phyloP scores from a whole-genome alignment of 768 basidiomycete genomes.

The Galerina marginata region DNA sequence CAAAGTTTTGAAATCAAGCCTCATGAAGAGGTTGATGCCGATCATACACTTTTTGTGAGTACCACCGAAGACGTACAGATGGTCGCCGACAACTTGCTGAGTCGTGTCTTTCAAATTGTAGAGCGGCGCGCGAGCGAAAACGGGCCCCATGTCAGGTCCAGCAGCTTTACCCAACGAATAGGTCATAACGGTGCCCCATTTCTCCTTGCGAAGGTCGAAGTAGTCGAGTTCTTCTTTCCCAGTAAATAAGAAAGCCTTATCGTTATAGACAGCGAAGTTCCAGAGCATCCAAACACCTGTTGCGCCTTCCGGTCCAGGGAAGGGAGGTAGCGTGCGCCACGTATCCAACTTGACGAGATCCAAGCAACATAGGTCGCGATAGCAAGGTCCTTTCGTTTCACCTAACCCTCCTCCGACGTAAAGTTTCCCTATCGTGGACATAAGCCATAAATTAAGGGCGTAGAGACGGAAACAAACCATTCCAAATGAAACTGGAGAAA shows the following conservation, averaged over 20 bases:
- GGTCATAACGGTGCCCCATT: conserved; percentile 36
- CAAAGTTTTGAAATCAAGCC: conserved; percentile 37
- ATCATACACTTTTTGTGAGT: conserved; percentile 29
- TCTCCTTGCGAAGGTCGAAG: conserved; percentile 41
- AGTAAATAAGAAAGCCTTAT: conserved; percentile 42
- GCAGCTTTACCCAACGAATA: conserved; percentile 21
- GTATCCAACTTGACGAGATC: conserved; percentile 29
- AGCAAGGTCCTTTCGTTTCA: conserved; percentile 27
- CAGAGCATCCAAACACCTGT: conserved; percentile 26
- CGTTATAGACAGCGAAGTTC: conserved; percentile 25
- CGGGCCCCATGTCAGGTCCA: conserved; percentile 22
- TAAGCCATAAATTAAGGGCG: background rate
- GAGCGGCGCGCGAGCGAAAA: conserved; percentile 30
- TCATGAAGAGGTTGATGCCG: conserved; percentile 44
- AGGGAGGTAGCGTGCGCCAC: conserved; percentile 33
- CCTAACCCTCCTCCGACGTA: conserved; percentile 35
- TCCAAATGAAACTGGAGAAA: conserved; percentile 34
- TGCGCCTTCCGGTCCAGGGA: conserved; percentile 21
- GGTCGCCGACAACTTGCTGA: conserved; percentile 32
- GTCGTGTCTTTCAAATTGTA: conserved; percentile 18
- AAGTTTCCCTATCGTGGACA: conserved; percentile 23
- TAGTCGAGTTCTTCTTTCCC: conserved; percentile 34
- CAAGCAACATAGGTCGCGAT: conserved; percentile 32
- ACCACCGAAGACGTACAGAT: conserved; percentile 46
- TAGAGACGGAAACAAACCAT: conserved; percentile 22